Conservation (phyloP, 129 eudicot species). For the Centaurea solstitialis region DNA sequence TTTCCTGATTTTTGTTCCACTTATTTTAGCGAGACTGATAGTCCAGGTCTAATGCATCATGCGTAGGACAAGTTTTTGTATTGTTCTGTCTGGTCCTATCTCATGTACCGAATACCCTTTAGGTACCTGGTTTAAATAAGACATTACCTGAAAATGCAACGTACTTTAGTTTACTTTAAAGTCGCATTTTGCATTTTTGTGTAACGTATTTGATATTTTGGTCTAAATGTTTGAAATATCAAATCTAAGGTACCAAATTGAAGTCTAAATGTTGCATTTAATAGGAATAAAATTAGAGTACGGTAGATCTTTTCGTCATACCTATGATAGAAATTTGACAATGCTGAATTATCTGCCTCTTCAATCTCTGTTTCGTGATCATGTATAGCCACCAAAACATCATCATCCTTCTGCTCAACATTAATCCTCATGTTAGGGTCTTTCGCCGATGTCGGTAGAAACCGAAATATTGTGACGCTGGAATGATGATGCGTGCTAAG, state of each 20-base stretch:
- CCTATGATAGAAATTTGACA: constrained; percentile 83
- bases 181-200: no score
- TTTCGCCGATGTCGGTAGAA: constrained; percentile 47
- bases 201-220: no score
- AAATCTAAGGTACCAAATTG: background rate
- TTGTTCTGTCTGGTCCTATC: background rate
- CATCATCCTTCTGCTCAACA: constrained; percentile 54
- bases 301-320: constrained; percentile 13
- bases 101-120: background rate
- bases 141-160: background rate
- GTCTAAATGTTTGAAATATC: background rate
- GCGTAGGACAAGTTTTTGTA: no score
- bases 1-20: background rate
- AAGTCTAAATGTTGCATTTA: background rate
- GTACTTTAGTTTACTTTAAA: background rate
- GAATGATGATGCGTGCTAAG: constrained; percentile 73
- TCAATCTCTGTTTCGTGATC: constrained; percentile 54
- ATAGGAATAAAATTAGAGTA: background rate
- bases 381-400: constrained; percentile 64
- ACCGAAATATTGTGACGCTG: constrained; percentile 74
- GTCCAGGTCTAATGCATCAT: background rate
- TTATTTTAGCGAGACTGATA: no score
- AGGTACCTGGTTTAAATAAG: background rate
- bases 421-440: constrained; percentile 41
- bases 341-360: constrained; percentile 60